Percentiles rank a stretch among this genome's conserved stretches.
Conservation (phyloP, 306 rosid genomes). For the Lablab purpureus region DNA sequence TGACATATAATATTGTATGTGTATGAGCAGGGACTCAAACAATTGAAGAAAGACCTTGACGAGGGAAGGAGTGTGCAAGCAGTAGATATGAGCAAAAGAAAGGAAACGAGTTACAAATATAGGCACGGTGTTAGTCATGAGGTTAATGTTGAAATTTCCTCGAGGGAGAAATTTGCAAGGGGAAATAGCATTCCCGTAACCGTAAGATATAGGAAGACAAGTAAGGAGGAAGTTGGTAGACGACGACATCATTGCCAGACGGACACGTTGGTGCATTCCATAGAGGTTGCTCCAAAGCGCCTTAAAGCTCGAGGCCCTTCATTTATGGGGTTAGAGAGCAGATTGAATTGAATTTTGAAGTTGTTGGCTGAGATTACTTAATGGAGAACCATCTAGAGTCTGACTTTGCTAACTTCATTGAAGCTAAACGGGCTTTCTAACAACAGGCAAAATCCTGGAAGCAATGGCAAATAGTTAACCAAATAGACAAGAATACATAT, state of each 20-base stretch:
- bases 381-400: slow-evolving; percentile 40
- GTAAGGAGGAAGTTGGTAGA: slow-evolving; percentile 50
- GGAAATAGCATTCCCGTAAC: slow-evolving; percentile 63
- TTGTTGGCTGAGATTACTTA: slow-evolving; percentile 16
- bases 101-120: slow-evolving; percentile 52
- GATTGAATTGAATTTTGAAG: slow-evolving; percentile 53
- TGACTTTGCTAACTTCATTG: slow-evolving; percentile 60
- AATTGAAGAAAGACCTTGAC: slow-evolving; percentile 62
- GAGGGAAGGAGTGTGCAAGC: slow-evolving; percentile 52
- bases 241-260: slow-evolving; percentile 54
- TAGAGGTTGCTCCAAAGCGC: slow-evolving; percentile 67
- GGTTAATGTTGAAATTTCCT: slow-evolving; percentile 49
- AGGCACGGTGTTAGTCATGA: slow-evolving; percentile 41
- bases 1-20: background rate
- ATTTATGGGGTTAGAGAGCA: slow-evolving; percentile 55
- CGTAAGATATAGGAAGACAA: slow-evolving; percentile 60
- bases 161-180: slow-evolving; percentile 51
- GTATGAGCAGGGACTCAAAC: slow-evolving; percentile 61
- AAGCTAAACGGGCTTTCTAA: slow-evolving; percentile 67
- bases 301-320: slow-evolving; percentile 66
- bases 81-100: slow-evolving; percentile 51
- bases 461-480: slow-evolving; percentile 62
- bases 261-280: slow-evolving; percentile 44
- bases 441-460: slow-evolving; percentile 63
- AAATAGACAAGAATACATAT: slow-evolving; percentile 56